These are phyloP conservation scores for Epichloe aotearoae DNA, from an alignment of 2,329 filamentous ascomycete genomes.

Conservation along the genomic window DNA sequence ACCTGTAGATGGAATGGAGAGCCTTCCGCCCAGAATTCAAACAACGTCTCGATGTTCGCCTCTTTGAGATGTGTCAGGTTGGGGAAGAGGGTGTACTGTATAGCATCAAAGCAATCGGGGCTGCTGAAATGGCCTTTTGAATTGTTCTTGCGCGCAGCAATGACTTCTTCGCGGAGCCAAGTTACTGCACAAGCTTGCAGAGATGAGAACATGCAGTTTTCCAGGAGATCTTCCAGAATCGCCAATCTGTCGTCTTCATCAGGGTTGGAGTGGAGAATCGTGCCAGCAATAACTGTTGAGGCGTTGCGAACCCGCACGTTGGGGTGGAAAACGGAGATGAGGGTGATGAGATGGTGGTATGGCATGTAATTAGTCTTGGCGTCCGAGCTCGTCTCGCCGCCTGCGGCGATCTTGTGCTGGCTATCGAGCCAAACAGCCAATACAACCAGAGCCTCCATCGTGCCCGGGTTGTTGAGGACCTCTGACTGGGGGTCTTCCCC, in stretches of 20 bases:
- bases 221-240: slow-evolving; percentile 51
- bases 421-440: slow-evolving; percentile 47
- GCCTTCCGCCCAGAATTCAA: slow-evolving; percentile 39
- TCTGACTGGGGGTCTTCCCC: slow-evolving; percentile 33
- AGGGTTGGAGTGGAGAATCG: slow-evolving; percentile 44
- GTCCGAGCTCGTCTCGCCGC: slow-evolving; percentile 9
- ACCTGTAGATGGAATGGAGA: slow-evolving; percentile 44
- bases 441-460: slow-evolving; percentile 45
- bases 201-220: slow-evolving; percentile 50
- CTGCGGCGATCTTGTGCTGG: slow-evolving; percentile 26
- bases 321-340: slow-evolving; percentile 44
- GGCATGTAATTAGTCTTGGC: slow-evolving; percentile 38
- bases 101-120: slow-evolving; percentile 41
- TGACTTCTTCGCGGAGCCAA: slow-evolving; percentile 51
- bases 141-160: slow-evolving; percentile 26
- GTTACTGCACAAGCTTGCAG: slow-evolving; percentile 49
- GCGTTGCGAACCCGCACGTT: slow-evolving; percentile 40
- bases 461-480: slow-evolving; percentile 37
- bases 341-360: slow-evolving; percentile 46
- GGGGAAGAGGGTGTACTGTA: slow-evolving; percentile 51
- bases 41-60: slow-evolving; percentile 27
- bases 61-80: slow-evolving; percentile 35
- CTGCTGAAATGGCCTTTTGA: slow-evolving; percentile 32
- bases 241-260: slow-evolving; percentile 43
- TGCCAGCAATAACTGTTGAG: slow-evolving; percentile 38